Conservation (phyloP, 129 eudicot genomes). For the Smallanthus sonchifolius region DNA sequence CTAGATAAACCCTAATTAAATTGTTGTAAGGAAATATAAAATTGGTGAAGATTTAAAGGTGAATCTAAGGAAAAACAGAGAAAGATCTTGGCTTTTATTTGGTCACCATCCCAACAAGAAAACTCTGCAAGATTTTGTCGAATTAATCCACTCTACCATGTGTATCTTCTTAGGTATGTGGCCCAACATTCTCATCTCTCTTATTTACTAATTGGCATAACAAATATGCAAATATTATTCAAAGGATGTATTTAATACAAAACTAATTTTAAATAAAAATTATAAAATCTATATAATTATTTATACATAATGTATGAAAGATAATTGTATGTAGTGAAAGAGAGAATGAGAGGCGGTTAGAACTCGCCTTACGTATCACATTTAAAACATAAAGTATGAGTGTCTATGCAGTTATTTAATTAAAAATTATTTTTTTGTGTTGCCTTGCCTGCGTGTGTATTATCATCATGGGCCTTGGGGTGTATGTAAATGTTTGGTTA, state of each 20-base stretch:
- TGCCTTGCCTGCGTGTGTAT: background rate
- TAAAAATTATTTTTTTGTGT: no score
- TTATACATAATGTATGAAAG: no score
- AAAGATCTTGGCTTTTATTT: slow-evolving; percentile 9
- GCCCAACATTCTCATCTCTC: slow-evolving; percentile 5
- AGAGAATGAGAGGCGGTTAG: no score
- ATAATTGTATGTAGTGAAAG: no score
- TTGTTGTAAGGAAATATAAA: background rate
- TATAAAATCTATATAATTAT: no score
- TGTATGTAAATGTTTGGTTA: background rate
- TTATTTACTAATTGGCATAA: background rate
- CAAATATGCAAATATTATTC: no score
- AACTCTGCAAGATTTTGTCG: background rate
- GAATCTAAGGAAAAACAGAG: background rate
- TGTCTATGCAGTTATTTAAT: no score
- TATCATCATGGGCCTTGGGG: slow-evolving; percentile 6
- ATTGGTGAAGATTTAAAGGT: background rate
- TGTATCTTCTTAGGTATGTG: slow-evolving; percentile 5
- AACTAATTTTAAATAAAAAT: background rate
- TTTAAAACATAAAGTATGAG: no score
- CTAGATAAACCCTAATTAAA: background rate
- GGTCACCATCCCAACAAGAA: slow-evolving; percentile 9
- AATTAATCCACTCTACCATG: background rate
- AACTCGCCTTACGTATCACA: no score
- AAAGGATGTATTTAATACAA: no score